Percentiles rank a stretch among this genome's conserved stretches.
Conservation (phyloP, 1,139 yeast genomes). For the Arxiozyma bovina region DNA sequence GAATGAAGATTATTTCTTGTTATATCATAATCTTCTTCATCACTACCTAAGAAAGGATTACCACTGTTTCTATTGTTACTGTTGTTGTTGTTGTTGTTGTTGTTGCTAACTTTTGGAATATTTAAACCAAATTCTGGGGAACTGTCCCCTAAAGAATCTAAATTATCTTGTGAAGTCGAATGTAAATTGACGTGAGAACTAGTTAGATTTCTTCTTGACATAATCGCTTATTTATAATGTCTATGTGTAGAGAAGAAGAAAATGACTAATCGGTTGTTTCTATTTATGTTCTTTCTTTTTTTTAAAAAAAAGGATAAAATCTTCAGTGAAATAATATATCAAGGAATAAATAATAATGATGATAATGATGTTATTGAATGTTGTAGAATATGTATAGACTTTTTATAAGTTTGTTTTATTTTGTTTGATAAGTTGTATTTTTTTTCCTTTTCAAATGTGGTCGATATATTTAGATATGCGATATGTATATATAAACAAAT, state of each 20-base stretch:
- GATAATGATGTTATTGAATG: no score
- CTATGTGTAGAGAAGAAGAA: neutral
- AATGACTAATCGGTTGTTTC: no score
- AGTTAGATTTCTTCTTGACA: conserved; percentile 11
- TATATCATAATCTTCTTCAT: conserved; percentile 15
- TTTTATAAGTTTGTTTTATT: no score
- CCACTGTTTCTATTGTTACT: neutral
- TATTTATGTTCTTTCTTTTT: no score
- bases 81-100: neutral
- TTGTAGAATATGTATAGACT: neutral
- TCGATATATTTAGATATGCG: no score
- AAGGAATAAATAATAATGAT: no score
- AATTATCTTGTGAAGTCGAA: conserved; percentile 2
- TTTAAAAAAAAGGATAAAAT: no score
- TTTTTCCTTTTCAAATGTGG: no score
- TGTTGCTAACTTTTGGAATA: neutral
- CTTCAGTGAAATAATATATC: neutral
- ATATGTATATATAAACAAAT: no score
- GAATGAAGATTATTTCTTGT: conserved; percentile 6
- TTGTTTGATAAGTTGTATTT: no score
- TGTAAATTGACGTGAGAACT: conserved; percentile 6
- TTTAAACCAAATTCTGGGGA: conserved; percentile 4
- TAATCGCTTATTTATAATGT: neutral
- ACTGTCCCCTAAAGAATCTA: conserved; percentile 1
- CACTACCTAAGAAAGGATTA: conserved; percentile 20